A percentile compares a stretch with the other conserved stretches of the same genome.
Conservation (phyloP, 768 basidiomycete species). For the Tulasnella sp. region DNA sequence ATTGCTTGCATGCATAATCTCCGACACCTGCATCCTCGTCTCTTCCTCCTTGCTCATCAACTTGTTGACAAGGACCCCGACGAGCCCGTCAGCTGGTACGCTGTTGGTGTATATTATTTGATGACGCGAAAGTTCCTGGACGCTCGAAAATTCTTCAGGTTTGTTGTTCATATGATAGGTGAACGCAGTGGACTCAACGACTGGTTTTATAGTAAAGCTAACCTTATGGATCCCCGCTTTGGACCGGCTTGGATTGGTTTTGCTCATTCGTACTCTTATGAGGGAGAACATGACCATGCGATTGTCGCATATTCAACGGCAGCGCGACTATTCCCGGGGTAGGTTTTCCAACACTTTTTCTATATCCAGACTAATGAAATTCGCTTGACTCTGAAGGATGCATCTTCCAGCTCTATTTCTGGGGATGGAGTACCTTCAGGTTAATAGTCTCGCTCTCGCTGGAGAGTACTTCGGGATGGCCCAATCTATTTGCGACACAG, state of each 20-base stretch:
- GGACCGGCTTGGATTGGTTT: slow-evolving; percentile 97
- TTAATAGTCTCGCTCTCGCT: slow-evolving; percentile 70
- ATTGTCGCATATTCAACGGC: slow-evolving; percentile 98
- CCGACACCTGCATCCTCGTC: slow-evolving; percentile 76
- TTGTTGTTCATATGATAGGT: slow-evolving; percentile 13
- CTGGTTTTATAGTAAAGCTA: slow-evolving; percentile 61
- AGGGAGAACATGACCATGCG: slow-evolving; percentile 97
- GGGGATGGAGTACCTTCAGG: slow-evolving; percentile 94
- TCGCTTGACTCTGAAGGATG: slow-evolving; percentile 45
- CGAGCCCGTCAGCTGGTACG: slow-evolving; percentile 92
- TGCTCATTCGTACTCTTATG: slow-evolving; percentile 91
- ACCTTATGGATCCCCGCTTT: slow-evolving; percentile 91
- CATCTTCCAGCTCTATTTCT: slow-evolving; percentile 92
- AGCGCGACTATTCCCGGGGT: slow-evolving; percentile 92
- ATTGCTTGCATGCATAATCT: slow-evolving; percentile 98
- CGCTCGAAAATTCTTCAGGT: slow-evolving; percentile 93
- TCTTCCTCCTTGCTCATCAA: slow-evolving; percentile 94
- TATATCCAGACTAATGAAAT: neutral
- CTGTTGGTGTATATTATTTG: slow-evolving; percentile 95
- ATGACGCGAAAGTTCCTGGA: slow-evolving; percentile 78
- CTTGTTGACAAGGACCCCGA: slow-evolving; percentile 91
- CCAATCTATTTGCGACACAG: slow-evolving; percentile 66
- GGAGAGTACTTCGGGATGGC: slow-evolving; percentile 84
- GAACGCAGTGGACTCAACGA: neutral
- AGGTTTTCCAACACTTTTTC: slow-evolving; percentile 22